Evolutionary conservation across 2,329 filamentous ascomycete genomes (phyloP), one percentile per base, ranked within the genome.

Genomic region (Alternaria sp.): DNA sequence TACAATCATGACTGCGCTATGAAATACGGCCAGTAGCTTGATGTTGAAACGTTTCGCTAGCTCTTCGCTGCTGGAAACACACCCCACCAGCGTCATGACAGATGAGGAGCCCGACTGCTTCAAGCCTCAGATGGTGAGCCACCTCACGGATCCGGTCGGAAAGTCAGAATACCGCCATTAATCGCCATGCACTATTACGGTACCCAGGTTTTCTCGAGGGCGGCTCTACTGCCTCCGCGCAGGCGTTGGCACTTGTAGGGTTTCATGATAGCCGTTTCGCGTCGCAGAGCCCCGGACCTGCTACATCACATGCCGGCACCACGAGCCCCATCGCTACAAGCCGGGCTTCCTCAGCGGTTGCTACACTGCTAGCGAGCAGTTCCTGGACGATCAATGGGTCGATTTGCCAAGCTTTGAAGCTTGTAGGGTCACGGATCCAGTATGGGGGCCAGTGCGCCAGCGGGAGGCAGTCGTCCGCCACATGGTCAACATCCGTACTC

Each of bases 241-340:
- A 71, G 61, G 63, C 50, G 71, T 69, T 79, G 76, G 67, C 58
- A 77, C 78, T 71, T 50, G 60, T 55, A 66, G 58, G 58, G 78
- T 80, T 80, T 80, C 78, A 79, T 67, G 64, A 54, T 58, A 51
- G 57, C 49, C 62, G 57, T 68, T 68, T 72, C 70, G 75, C 75
- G 78, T 80, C 76, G 74, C 78, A 80, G 59, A 66, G 68, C 74
- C 78, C 76, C 68, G 44, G 73, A 74, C 72, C 71, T 80, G 78
- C 72, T 73, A 79, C 77, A 78, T 66, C 70, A 72, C 71, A 69
- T 72, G 74, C 67, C 58, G 70, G 71, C 71, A 75, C 76, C 68
- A 69, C 65, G 67, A 73, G 57, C 67, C 70, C 70, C 71, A 75
- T 64, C 63, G 41, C 68, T 53, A 64, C 58, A 64, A 65, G 55